Evolutionary conservation across 2,329 filamentous ascomycete species (phyloP), one percentile per base, ranked within the genome.

Genomic region (Scopulariopsis brevicaulis): DNA sequence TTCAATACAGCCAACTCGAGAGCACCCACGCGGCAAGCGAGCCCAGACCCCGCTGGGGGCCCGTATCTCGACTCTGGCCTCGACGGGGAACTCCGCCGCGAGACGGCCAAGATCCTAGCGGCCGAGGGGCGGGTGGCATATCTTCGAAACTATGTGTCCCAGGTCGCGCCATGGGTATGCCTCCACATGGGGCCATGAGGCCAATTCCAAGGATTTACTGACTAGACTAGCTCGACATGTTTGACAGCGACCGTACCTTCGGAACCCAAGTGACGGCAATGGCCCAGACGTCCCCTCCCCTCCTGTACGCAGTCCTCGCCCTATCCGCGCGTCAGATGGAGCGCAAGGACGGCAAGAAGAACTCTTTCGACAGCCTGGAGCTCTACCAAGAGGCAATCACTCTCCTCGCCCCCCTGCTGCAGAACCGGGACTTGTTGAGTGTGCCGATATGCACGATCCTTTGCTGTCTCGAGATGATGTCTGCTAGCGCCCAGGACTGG

Each of bases 361-460:
- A 70, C 18, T 74, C 75, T 0, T 78, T 76, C 40, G 76, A 78
- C 62, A 81, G 79, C 56, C 67, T 82, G 2, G 77, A 78, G 50
- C 69, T 82, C 0, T 83, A 83, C 61, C 79, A 80, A 59, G 74
- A 80, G 61, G 76, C 77, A 11, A 81, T 82, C 52, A 72, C 76
- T 2, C 65, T 70, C 22, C 62, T 74, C 1, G 66, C 64, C 1
- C 71, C 72, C 1, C 63, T 71, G 1, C 63, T 74, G 2, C 67
- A 71, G 43, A 62, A 63, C 6, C 63, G 68, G 22, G 68, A 71
- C 28, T 63, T 65, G 50, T 64, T 65, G 11, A 66, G 69, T 54
- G 67, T 74, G 11, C 66, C 72, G 8, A 69, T 69, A n/a, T 74
- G 72, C 55, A 67, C 69, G 14, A 67, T 74, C 2, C 65, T 74